Evolutionary conservation across 2,329 filamentous ascomycete species (phyloP), one percentile per base, ranked within the genome.

Genomic region (Neurospora sp.): DNA sequence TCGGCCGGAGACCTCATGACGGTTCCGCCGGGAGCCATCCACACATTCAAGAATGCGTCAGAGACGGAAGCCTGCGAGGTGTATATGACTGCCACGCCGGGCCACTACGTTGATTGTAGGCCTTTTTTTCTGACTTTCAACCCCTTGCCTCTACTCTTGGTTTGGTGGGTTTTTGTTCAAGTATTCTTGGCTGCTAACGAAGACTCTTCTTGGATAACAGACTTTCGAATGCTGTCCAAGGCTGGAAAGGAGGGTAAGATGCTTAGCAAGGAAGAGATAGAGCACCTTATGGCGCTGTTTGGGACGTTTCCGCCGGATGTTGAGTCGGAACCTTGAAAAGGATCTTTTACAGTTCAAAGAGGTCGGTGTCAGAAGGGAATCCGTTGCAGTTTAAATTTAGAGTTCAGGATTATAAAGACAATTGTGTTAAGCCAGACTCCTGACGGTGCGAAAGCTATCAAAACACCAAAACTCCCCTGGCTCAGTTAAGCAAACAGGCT

Each of bases 61-160:
- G 71, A 76, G n/a, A 77, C 75, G 19, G 78, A 78, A 69, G 74
- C 76, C 2, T 76, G 76, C 7, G 79, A 79, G 72, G 76, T 78
- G n/a, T 80, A 79, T 69, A 80, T 80, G 79, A 80, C 78, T 1
- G 77, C 77, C 7, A 80, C 78, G 5, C 79, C 79, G 7, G 77
- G 78, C 0, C 77, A 80, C 62, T 80, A 80, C 69, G 78, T 80
- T 28, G 79, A 80, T 39, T 80, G 79, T 79, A 68, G 77, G 78
- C 13, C 19, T 7, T 23, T 23, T 11, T 46, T 58, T 58, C 13
- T 52, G 43, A 13, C 19, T 76, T 36, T 66, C 36, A 13, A 17
- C 15, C 68, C 58, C 13, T 3, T 9, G 11, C 13, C 3, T n/a
- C 1, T 9, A 17, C 52, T 8, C 15, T 62, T 33, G 13, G 3